phyloP scores from a whole-genome alignment of 352 stramenopile species.

The Albugo candida region DNA sequence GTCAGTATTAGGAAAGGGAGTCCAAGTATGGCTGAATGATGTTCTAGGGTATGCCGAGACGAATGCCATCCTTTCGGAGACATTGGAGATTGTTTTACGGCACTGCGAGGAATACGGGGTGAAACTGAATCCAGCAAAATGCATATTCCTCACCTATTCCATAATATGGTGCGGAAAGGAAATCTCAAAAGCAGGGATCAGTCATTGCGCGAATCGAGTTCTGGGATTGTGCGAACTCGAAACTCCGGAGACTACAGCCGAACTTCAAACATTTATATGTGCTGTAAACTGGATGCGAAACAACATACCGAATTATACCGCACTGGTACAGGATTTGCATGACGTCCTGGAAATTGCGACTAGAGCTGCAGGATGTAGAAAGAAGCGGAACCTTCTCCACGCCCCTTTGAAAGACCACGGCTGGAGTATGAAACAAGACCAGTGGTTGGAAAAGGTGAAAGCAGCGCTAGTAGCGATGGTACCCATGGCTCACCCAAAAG shows the following conservation, averaged over 20 bases:
- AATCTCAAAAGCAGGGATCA: constrained; percentile 4
- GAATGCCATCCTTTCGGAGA: not conserved
- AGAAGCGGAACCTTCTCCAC: not conserved
- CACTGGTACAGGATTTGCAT: not conserved
- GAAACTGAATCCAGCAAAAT: not conserved
- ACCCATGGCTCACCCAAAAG: no score
- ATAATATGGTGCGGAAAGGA: constrained; percentile 4
- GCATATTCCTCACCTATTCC: constrained; percentile 1
- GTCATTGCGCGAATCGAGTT: constrained; percentile 4
- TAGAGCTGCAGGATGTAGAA: not conserved
- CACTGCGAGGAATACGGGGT: not conserved
- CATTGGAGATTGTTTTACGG: constrained; percentile 1
- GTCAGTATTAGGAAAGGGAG: constrained; percentile 2
- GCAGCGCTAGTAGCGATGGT: no score
- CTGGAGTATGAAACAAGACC: no score
- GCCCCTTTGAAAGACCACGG: no score
- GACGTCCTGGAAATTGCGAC: not conserved
- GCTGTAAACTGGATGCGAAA: constrained; percentile 5
- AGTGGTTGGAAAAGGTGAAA: no score
- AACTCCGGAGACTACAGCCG: constrained; percentile 2
- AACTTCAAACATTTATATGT: constrained; percentile 9
- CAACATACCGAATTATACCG: not conserved
- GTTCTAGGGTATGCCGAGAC: constrained; percentile 1
- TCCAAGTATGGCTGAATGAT: constrained; percentile 7
- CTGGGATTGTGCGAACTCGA: constrained; percentile 5